phyloP scores from a whole-genome alignment of 2,329 filamentous ascomycete genomes.

The Apiospora koreana region DNA sequence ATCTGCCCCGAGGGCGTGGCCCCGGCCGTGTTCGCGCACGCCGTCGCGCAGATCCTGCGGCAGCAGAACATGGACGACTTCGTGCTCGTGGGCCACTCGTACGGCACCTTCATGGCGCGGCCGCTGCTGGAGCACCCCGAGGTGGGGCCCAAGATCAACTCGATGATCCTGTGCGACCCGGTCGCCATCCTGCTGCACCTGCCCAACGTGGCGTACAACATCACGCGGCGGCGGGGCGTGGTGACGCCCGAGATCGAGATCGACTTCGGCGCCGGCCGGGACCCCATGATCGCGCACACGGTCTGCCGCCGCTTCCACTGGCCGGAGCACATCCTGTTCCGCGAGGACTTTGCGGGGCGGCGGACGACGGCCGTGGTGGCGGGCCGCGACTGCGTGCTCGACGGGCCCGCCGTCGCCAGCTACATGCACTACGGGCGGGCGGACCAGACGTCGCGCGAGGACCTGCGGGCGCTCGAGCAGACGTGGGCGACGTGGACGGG shows the following conservation, averaged over 20 bases:
- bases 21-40: constrained; percentile 19
- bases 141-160: constrained; percentile 13
- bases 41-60: constrained; percentile 18
- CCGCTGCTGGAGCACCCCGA: constrained; percentile 16
- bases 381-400: constrained; percentile 25
- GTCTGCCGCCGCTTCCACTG: constrained; percentile 16
- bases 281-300: constrained; percentile 17
- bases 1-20: constrained; percentile 17
- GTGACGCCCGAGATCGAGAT: constrained; percentile 16
- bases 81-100: constrained; percentile 17
- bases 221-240: constrained; percentile 9
- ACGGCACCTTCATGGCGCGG: constrained; percentile 18
- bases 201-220: constrained; percentile 18
- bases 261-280: constrained; percentile 13
- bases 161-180: constrained; percentile 17
- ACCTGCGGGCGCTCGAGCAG: neutral
- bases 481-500: constrained; percentile 22
- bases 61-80: constrained; percentile 17
- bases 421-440: constrained; percentile 26
- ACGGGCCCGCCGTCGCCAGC: constrained; percentile 25
- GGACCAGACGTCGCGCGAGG: constrained; percentile 14
- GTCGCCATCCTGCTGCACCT: constrained; percentile 17
- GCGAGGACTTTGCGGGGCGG: constrained; percentile 14
- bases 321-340: constrained; percentile 17
- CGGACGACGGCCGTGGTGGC: constrained; percentile 27